Percentiles rank a stretch among this genome's conserved stretches.
phyloP scores from a whole-genome alignment of 164 flowering plant species.

The Akebia trifoliata region DNA sequence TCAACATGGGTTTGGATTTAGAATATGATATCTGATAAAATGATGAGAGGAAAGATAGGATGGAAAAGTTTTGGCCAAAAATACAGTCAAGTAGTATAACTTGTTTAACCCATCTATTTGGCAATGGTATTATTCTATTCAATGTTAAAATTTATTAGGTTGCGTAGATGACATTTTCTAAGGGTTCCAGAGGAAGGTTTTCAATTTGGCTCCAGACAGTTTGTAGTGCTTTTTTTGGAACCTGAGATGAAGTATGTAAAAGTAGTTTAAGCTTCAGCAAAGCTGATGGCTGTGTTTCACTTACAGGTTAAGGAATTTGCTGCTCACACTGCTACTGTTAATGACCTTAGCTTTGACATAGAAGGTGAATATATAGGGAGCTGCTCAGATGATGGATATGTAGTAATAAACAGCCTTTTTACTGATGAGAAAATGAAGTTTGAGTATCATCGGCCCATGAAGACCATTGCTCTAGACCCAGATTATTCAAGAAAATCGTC shows the following conservation, averaged over 20 bases:
- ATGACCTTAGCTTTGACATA: conserved; percentile 87
- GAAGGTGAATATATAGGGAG: conserved; percentile 96
- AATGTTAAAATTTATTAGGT: not conserved
- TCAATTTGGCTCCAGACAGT: not conserved
- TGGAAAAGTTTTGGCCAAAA: too few relatives aligned
- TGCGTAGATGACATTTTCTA: not conserved
- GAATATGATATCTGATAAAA: too few relatives aligned
- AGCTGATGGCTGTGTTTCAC: not conserved
- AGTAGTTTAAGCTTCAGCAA: not conserved
- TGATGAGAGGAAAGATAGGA: too few relatives aligned
- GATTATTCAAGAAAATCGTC: conserved; percentile 77
- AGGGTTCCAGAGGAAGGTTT: not conserved
- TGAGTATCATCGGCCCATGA: conserved; percentile 96
- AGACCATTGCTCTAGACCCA: conserved; percentile 90
- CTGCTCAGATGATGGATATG: conserved; percentile 98
- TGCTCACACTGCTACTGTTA: conserved; percentile 82
- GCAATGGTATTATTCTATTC: too few relatives aligned
- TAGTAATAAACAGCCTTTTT: conserved; percentile 83
- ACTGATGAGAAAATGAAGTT: conserved; percentile 83
- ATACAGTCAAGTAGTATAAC: too few relatives aligned
- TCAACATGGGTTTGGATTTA: too few relatives aligned
- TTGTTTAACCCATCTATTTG: too few relatives aligned
- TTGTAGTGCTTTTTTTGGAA: not conserved
- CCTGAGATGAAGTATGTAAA: not conserved
- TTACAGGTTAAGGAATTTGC: conserved; percentile 78